Evolutionary conservation across 202 grass and related monocot species (phyloP).

Genomic region (Hordeum pubiflorum): DNA sequence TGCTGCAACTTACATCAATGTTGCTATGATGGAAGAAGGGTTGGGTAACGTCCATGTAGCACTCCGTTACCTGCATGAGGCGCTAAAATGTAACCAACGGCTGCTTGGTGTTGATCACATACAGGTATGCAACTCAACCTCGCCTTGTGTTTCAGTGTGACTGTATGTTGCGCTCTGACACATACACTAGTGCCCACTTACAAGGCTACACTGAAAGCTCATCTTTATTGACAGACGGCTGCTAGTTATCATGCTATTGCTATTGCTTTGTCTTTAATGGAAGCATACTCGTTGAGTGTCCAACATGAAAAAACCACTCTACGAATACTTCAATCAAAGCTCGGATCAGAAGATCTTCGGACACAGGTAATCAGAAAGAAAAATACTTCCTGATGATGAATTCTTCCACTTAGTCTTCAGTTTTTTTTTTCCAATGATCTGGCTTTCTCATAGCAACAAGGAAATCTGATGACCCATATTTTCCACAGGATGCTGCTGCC

Average conservation of each 20-base stretch:
- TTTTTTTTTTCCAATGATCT: conserved; percentile 1
- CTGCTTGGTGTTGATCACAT: conserved; percentile 96
- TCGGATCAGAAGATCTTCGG: conserved; percentile 96
- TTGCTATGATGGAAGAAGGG: conserved; percentile 99
- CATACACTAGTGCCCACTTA: not conserved
- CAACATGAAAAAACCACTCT: conserved; percentile 99
- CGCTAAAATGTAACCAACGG: conserved; percentile 92
- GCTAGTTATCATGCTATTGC: conserved; percentile 99
- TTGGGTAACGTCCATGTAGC: conserved; percentile 96
- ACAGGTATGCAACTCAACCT: conserved; percentile 58
- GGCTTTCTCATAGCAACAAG: conserved; percentile 18
- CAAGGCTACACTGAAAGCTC: not conserved
- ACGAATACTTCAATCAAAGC: conserved; percentile 91
- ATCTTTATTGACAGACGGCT: conserved; percentile 73
- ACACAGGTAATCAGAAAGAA: conserved; percentile 55
- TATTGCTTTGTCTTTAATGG: conserved; percentile 97
- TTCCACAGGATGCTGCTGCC: conserved; percentile 87
- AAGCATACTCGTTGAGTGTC: conserved; percentile 97
- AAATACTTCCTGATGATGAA: not conserved
- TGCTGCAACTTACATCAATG: conserved; percentile 98
- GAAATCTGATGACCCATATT: conserved; percentile 23
- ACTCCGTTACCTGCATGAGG: conserved; percentile 84
- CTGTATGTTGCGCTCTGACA: not conserved
- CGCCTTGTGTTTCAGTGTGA: conserved; percentile 10
- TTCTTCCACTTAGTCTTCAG: not conserved